A percentile compares a stretch with the other conserved stretches of the same genome.
These are phyloP conservation scores for Dichomitus squalens DNA, from an alignment of 1,284 basidiomycete species.

Conservation along the genomic window DNA sequence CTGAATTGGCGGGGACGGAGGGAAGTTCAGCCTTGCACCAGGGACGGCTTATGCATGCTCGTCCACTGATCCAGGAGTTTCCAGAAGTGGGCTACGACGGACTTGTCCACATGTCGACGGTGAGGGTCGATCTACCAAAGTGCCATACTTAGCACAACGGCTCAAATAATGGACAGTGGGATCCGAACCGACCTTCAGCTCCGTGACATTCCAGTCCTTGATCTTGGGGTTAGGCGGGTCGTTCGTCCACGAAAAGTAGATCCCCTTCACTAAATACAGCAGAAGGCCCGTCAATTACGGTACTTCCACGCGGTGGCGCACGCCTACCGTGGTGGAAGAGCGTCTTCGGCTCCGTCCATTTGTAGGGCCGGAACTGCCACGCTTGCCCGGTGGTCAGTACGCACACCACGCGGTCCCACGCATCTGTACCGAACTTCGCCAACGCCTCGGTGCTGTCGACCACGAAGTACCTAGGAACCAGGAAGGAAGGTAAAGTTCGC, in stretches of 20 bases:
- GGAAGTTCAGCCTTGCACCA: slow-evolving; percentile 45
- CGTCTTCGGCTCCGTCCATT: slow-evolving; percentile 91
- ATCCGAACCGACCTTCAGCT: slow-evolving; percentile 71
- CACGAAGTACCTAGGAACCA: slow-evolving; percentile 64
- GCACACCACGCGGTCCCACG: slow-evolving; percentile 95
- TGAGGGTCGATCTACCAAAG: slow-evolving; percentile 79
- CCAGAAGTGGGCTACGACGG: slow-evolving; percentile 95
- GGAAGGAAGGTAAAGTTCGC: background rate
- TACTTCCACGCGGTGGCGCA: background rate
- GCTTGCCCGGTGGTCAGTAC: slow-evolving; percentile 97
- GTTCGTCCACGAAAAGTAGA: slow-evolving; percentile 92
- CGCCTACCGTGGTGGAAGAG: slow-evolving; percentile 91
- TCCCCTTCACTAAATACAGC: slow-evolving; percentile 74
- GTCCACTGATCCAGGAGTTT: slow-evolving; percentile 88
- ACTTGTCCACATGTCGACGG: slow-evolving; percentile 93
- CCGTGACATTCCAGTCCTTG: slow-evolving; percentile 96
- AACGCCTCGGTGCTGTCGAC: slow-evolving; percentile 94
- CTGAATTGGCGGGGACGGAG: background rate
- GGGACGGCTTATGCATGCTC: slow-evolving; percentile 73
- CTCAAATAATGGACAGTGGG: background rate
- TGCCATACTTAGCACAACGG: background rate
- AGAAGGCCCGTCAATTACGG: background rate
- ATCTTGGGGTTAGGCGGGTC: slow-evolving; percentile 88
- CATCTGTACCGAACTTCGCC: slow-evolving; percentile 87
- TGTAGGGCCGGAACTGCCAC: slow-evolving; percentile 97